A percentile compares a stretch with the other conserved stretches of the same genome.
phyloP scores from a whole-genome alignment of 306 rosid species.

The Castanea mollissima region DNA sequence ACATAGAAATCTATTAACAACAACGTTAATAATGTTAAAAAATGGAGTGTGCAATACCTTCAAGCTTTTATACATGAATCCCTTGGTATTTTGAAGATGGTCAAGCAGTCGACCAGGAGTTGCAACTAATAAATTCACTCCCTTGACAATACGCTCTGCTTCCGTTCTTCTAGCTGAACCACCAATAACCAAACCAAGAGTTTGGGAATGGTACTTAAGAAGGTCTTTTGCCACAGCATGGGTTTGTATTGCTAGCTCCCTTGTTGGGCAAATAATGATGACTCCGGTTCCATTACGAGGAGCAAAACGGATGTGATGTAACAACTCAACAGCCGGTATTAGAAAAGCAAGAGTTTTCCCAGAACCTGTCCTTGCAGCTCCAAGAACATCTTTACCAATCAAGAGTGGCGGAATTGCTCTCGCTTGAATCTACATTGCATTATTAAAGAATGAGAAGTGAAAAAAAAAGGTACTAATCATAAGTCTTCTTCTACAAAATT shows the following conservation, averaged over 20 bases:
- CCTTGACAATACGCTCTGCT: slow-evolving; percentile 82
- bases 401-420: slow-evolving; percentile 66
- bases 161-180: slow-evolving; percentile 84
- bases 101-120: slow-evolving; percentile 98
- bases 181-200: slow-evolving; percentile 82
- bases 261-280: slow-evolving; percentile 83
- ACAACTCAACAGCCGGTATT: slow-evolving; percentile 84
- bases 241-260: slow-evolving; percentile 98
- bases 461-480: too few species aligned
- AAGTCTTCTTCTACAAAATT: too few species aligned
- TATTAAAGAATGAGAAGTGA: slow-evolving; percentile 12
- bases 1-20: neutral
- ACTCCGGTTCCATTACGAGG: slow-evolving; percentile 85
- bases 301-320: slow-evolving; percentile 47
- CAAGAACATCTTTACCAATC: slow-evolving; percentile 79
- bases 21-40: neutral
- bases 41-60: slow-evolving; percentile 40
- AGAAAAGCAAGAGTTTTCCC: slow-evolving; percentile 95
- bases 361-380: slow-evolving; percentile 97
- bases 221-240: slow-evolving; percentile 92
- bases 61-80: slow-evolving; percentile 68
- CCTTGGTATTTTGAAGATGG: slow-evolving; percentile 87
- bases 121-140: slow-evolving; percentile 82
- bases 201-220: slow-evolving; percentile 88
- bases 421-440: slow-evolving; percentile 70